Evolutionary conservation across 2,329 filamentous ascomycete genomes (phyloP), one percentile per base, ranked within the genome.

Genomic region (Microdochium trichocladiopsis): DNA sequence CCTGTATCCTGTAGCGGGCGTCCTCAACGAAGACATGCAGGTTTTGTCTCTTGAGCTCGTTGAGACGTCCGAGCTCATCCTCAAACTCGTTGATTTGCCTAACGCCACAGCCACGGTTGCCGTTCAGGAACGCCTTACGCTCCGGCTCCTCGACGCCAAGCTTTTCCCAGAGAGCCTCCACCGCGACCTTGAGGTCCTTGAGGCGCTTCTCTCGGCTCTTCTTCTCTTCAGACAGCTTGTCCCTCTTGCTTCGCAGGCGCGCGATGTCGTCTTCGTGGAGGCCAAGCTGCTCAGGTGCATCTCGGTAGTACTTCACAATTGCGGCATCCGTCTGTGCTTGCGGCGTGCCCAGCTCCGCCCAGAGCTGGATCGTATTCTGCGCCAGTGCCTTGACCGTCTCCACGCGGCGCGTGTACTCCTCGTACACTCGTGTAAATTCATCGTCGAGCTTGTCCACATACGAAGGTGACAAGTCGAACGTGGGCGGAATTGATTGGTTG

Each of bases 21-120:
- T 99, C 94, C 67, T 97, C 94, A 11, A 99, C 90, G 63, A 99
- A 99, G 4, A 97, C 72, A 65, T 96, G 92, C 56, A 99, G 77
- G 63, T 99, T 96, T 67, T 99, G 90, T 61, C 88, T 81, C 76
- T 99, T 99, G 53, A 97, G 79, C 68, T 97, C 92, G 59, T 95
- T 94, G 48, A 99, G 73, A 48, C 91, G 82, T 3, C 80, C 77
- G 47, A 97, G 77, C 70, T 99, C 94, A 56, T 95, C 90, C 69
- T 97, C 90, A 60, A 92, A 96, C 69, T 97, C 92, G 64, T 96
- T 96, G 71, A 96, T 95, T 57, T 90, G 88, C 53, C 93, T 82
- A 51, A 97, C 75, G 14, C 93, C 93, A 61, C 90, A 96, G 51
- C 95, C 95, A 37, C 93, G 86, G 71, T 96, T 96, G 53, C 83